Percentiles rank a stretch among this genome's conserved stretches.
These are phyloP conservation scores for Crinitomyces ghanaensis DNA, from an alignment of 805 yeast genomes.

Conservation along the genomic window DNA sequence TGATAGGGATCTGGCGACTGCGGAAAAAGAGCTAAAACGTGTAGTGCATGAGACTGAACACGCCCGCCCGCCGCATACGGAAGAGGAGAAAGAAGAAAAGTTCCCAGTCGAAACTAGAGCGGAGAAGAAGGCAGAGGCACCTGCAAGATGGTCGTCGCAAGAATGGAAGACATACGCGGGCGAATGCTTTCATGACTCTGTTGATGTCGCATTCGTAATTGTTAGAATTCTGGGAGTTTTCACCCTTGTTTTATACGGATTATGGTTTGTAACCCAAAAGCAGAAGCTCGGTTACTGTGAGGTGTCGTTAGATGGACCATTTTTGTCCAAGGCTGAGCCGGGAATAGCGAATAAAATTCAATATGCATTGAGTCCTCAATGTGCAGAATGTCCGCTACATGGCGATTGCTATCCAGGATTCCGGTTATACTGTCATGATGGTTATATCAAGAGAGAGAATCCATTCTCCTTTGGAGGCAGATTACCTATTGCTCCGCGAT, in stretches of 20 bases:
- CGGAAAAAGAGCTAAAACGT: too few species aligned
- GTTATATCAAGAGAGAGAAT: conserved; percentile 41
- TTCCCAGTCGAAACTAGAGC: too few species aligned
- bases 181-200: too few species aligned
- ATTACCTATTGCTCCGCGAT: conserved; percentile 50
- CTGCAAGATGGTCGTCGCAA: too few species aligned
- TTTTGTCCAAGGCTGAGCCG: too few species aligned
- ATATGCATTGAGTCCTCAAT: conserved; percentile 43
- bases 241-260: conserved; percentile 30
- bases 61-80: too few species aligned
- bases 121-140: too few species aligned
- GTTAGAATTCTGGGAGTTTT: conserved; percentile 30
- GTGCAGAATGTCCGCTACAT: conserved; percentile 72
- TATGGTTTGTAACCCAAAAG: conserved; percentile 58
- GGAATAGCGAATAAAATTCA: conserved; percentile 26
- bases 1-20: too few species aligned
- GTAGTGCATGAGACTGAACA: too few species aligned
- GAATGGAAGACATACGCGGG: too few species aligned
- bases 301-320: conserved; percentile 8
- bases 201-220: conserved; percentile 4
- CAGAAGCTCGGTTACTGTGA: conserved; percentile 68
- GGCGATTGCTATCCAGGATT: conserved; percentile 59
- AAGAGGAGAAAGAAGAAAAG: too few species aligned
- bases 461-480: conserved; percentile 45
- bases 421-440: conserved; percentile 59